Conservation (phyloP, 345 rosid genomes). For the Boechera stricta region DNA sequence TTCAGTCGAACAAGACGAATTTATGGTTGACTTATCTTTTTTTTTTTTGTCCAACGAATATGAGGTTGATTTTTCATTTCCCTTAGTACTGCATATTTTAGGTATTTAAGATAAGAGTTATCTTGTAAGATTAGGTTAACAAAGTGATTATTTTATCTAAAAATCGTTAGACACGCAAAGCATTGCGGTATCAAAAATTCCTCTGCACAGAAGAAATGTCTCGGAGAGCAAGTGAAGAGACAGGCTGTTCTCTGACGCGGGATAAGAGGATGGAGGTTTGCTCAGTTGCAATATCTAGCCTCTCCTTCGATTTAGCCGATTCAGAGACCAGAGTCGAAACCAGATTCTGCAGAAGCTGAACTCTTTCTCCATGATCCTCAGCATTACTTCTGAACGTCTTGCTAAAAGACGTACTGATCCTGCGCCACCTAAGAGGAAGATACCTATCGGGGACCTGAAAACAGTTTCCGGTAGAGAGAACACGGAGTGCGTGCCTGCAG, state of each 20-base stretch:
- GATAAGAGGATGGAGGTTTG: constrained; percentile 74
- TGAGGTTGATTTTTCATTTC: background rate
- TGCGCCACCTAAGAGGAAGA: constrained; percentile 85
- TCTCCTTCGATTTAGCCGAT: constrained; percentile 82
- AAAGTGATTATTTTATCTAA: background rate
- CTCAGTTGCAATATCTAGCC: constrained; percentile 80
- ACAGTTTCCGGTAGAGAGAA: constrained; percentile 90
- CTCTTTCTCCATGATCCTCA: constrained; percentile 62
- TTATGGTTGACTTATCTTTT: too few species aligned
- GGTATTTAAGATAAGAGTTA: background rate
- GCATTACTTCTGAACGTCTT: constrained; percentile 56
- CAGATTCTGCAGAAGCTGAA: constrained; percentile 78
- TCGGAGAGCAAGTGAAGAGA: constrained; percentile 43
- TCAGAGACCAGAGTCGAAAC: constrained; percentile 72
- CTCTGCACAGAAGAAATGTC: constrained; percentile 41
- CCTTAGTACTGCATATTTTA: background rate
- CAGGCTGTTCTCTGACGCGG: constrained; percentile 78
- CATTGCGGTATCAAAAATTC: constrained; percentile 38
- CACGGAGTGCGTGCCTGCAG: constrained; percentile 90
- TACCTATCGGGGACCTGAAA: constrained; percentile 91
- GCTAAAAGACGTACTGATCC: constrained; percentile 56
- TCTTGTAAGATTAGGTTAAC: background rate
- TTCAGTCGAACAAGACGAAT: background rate
- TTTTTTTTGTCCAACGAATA: too few species aligned
- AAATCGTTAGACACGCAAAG: background rate